Evolutionary conservation across 352 stramenopile genomes (phyloP), one percentile per base, ranked within the genome.

Genomic region (Phytophthora gonapodyides): DNA sequence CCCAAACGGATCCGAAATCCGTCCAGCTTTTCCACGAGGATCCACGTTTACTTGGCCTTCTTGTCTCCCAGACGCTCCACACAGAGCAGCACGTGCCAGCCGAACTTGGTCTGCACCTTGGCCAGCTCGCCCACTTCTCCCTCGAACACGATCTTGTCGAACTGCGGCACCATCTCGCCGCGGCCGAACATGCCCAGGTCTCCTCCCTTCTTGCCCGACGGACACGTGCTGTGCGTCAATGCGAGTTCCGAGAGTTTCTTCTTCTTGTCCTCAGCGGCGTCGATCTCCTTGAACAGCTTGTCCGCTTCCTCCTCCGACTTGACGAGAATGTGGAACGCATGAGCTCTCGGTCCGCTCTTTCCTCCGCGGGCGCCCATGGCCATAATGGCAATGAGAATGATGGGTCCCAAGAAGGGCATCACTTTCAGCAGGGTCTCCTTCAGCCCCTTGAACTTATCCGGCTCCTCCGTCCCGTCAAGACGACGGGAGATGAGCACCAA

Each of bases 1-100:
- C 1, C 5, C 27, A 8, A 31, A 31, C 27, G 3, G 24, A 7
- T 31, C 27, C 5, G 27, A 8, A 31, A 31, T 3, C 27, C 6
- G 27, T 8, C 27, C 27, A 31, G 24, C 24, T 31, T 7, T 30
- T 31, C 27, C 27, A 8, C 27, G 27, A 9, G 0, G 27, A 31
- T 31, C 27, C 27, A 31, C 45, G n/a, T 16, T 61, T 70, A 70
- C 48, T 70, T 70, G 62, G 62, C 57, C 51, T 79, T 71, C 48
- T 78, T 77, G 47, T 83, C 63, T 37, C 75, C 82, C 15, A 78
- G 73, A 45, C 83, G 79, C 54, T 89, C 71, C 16, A 73, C 83
- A 61, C 82, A 91, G 60, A 93, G 73, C 47, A 93, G 57, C 52
- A 93, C 68, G 52, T 93, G 83, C 77, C 76, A 93, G 10, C 83